phyloP scores from a whole-genome alignment of 164 flowering plant genomes.

The Tinospora cordifolia region DNA sequence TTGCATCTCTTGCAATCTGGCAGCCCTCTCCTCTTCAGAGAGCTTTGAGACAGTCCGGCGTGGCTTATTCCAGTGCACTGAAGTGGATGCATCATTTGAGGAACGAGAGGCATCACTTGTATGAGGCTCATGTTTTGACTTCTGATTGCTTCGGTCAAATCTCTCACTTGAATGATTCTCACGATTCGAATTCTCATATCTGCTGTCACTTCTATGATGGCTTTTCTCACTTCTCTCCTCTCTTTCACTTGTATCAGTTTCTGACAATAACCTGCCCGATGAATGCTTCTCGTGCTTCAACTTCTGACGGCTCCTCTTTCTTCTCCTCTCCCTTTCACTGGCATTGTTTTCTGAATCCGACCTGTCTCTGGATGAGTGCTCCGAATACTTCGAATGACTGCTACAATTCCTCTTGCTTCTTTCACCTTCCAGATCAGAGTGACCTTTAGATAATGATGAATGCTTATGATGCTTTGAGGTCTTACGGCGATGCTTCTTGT shows the following conservation, averaged over 20 bases:
- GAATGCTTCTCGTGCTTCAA: constrained; percentile 19
- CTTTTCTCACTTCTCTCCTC: constrained; percentile 15
- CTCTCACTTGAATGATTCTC: constrained; percentile 18
- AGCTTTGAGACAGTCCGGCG: constrained; percentile 46
- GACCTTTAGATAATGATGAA: constrained; percentile 33
- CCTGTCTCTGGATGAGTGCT: constrained; percentile 28
- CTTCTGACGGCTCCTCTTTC: constrained; percentile 15
- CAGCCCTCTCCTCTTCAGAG: constrained; percentile 83
- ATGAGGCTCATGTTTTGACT: too few relatives aligned
- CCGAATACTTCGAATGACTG: constrained; percentile 16
- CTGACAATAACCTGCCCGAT: constrained; percentile 19
- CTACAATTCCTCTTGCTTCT: constrained; percentile 14
- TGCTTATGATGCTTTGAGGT: constrained; percentile 28
- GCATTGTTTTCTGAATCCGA: constrained; percentile 23
- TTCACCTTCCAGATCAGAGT: constrained; percentile 23
- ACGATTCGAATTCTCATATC: constrained; percentile 19
- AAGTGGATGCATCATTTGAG: neutral
- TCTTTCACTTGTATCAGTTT: constrained; percentile 15
- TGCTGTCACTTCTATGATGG: too few relatives aligned
- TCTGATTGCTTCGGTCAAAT: neutral
- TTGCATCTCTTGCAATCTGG: constrained; percentile 81
- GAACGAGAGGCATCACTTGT: neutral
- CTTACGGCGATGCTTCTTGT: constrained; percentile 34
- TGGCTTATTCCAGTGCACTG: constrained; percentile 22
- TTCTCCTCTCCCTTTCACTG: constrained; percentile 12